Evolutionary conservation across 2,329 filamentous ascomycete genomes (phyloP), one percentile per base, ranked within the genome.

Genomic region (Colletotrichum sp.): DNA sequence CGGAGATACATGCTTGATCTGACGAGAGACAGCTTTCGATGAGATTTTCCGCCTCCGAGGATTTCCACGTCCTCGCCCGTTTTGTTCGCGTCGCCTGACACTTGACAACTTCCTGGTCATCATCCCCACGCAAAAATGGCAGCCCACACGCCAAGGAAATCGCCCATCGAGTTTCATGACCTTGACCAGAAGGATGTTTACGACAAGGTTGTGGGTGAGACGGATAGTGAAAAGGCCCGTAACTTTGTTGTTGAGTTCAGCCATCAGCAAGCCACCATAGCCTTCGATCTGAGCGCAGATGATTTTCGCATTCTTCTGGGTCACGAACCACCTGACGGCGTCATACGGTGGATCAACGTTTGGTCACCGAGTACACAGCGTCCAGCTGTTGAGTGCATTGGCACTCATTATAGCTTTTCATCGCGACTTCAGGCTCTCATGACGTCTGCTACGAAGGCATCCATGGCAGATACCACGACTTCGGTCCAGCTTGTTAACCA

Each of bases 301-400:
- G 85, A 89, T 5, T 82, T 92, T 34, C 72, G 82, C 16, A 76
- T 77, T 22, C 82, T 91, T 3, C 81, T 88, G 36, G 76, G 80
- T 13, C 77, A 77, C 13, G 77, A 81, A 61, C 79, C 78, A n/a
- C 63, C 79, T 4, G 67, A 72, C 36, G 70, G 71, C 59, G 80
- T 49, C 70, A 87, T 94, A 6, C 88, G 93, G 82, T 96, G 94
- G 94, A 95, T 95, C 79, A 95, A 95, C 77, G 89, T 96, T 30
- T 96, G 93, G 92, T 88, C 90, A 63, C 93, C 93, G 0, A 90
- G 91, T 79, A 83, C 84, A 22, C 93, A 95, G 79, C 86, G 85
- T 44, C 86, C 90, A 5, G 81, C 90, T 12, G 87, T 95, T 61
- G 74, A 87, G 79, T 79, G 83, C 6, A 87, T 95, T 29, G 92